Evolutionary conservation across 164 flowering plant species (phyloP).

Genomic region (Nymphaea thermarum): DNA sequence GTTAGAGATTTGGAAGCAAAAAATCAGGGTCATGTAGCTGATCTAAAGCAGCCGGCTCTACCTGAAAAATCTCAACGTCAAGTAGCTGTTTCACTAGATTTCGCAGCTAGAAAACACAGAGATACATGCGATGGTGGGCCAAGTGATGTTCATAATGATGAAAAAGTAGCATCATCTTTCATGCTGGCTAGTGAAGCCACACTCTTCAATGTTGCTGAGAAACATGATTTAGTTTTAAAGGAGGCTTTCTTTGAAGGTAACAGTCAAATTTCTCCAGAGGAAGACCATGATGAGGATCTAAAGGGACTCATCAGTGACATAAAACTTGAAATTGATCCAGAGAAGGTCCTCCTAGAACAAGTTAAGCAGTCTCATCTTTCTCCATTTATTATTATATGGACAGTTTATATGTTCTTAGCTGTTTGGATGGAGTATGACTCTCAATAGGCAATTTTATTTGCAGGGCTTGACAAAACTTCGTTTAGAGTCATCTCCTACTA

Average conservation of each 20-base stretch:
- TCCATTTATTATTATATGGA: background rate
- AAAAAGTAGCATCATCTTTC: conserved; percentile 2
- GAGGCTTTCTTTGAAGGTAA: too few relatives aligned
- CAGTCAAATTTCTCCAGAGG: background rate
- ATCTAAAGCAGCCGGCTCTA: background rate
- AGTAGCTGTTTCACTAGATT: conserved; percentile 1
- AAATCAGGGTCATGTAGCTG: background rate
- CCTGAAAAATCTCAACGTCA: conserved; percentile 1
- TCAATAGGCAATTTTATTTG: background rate
- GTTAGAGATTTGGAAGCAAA: conserved; percentile 6
- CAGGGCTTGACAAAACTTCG: background rate
- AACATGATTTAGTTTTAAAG: background rate
- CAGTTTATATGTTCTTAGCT: background rate
- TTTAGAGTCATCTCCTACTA: background rate
- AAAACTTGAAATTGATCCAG: background rate
- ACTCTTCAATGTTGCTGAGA: background rate
- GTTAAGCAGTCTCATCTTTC: background rate
- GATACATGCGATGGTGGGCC: background rate
- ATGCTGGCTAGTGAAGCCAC: background rate
- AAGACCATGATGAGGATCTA: background rate
- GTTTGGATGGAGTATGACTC: background rate
- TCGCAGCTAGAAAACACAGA: conserved; percentile 5
- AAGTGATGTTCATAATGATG: conserved; percentile 4
- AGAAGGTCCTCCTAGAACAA: background rate
- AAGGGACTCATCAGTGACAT: background rate